Base-by-base conservation (phyloP, 208 protist species). In the Angomonas ambiguus region DNA sequence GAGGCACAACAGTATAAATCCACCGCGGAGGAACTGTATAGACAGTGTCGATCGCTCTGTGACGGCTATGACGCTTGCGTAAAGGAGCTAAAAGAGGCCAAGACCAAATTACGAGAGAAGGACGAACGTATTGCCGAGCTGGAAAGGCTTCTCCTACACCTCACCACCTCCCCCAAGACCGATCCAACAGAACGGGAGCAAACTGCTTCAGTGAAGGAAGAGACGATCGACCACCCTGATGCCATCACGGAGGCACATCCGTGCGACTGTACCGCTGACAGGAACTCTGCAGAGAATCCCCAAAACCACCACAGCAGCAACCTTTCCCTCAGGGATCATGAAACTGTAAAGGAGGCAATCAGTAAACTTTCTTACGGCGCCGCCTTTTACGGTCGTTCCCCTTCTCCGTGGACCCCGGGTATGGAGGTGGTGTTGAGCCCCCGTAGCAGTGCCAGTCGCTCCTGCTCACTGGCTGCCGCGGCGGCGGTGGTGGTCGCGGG, bases 21-120 rank as follows among this genome's bases (percentile, higher is more conserved):
- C 2, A 77, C 64, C 33, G 76, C 82, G 13, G 60, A 79, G 20
- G 65, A 87, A 27, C 76, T 89, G 5, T 77, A 80, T 61, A 65
- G 51, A 62, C 82, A 89, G 67, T 89, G 76, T 70, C 67, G 69
- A 25, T 68, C 71, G 11, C 69, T 92, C 6, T 87, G 79, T 57
- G 71, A 76, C 57, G 67, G 78, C 60, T 92, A 87, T 71, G 73
- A 85, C 62, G 76, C 69, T 20, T 81, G 80, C 61, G 86, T 89
- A 25, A 72, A 77, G 32, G 80, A 81, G 60, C 70, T 92, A 16
- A 55, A 45, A 11, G 49, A 33, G 25, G 67, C 69, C 38, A 71
- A 65, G 72, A 59, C 16, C 41, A 45, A 16, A 8, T 16, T 45
- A 8, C 8, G 16, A 45, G 38, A 48, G 69, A 69, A 49, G 65